Conservation (phyloP, 176 grass and related monocot species). For the Zea luxurians region DNA sequence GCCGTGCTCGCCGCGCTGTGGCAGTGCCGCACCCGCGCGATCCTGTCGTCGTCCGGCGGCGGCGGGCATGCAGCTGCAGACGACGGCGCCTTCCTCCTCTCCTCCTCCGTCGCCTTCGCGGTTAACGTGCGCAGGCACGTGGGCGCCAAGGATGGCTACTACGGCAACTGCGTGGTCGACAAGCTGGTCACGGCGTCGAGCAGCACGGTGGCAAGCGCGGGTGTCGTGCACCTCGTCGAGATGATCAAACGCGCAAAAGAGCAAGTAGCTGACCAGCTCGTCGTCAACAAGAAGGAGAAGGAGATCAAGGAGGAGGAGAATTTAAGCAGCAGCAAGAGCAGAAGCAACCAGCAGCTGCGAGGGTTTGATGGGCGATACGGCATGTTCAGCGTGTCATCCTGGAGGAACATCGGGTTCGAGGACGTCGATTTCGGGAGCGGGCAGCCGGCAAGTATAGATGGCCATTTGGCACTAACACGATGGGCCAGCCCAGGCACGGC, state of each 20-base stretch:
- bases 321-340: not conserved
- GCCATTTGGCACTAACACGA: not conserved
- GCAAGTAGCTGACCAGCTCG: too few relatives aligned
- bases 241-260: not conserved
- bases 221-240: not conserved
- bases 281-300: too few relatives aligned
- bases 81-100: too few relatives aligned
- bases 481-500: too few relatives aligned
- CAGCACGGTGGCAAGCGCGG: not conserved
- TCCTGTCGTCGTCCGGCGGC: too few relatives aligned
- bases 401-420: not conserved
- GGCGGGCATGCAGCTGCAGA: too few relatives aligned
- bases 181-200: not conserved
- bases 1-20: too few relatives aligned
- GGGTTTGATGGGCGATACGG: not conserved
- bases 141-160: not conserved
- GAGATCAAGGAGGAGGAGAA: too few relatives aligned
- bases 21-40: too few relatives aligned
- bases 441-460: not conserved
- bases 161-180: not conserved
- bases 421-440: not conserved
- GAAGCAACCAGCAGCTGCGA: not conserved
- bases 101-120: not conserved
- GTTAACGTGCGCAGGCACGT: not conserved
- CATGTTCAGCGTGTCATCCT: not conserved